Evolutionary conservation across 23 red algal genomes (phyloP).

Genomic region (Chondrus crispus): DNA sequence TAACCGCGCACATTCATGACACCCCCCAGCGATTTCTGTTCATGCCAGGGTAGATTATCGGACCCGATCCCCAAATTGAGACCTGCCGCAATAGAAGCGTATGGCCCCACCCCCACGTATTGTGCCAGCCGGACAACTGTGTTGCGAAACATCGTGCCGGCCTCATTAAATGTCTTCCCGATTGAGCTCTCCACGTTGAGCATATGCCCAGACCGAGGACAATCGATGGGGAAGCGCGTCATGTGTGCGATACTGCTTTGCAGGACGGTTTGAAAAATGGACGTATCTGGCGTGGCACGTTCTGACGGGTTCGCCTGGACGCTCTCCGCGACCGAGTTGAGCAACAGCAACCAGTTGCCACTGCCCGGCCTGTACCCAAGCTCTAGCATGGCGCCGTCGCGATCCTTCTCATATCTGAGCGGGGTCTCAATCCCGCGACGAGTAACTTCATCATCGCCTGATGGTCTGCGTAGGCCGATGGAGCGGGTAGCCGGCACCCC

Average conservation of each 20-base stretch:
- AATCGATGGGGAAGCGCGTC: constrained; percentile 20
- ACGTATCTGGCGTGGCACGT: not conserved
- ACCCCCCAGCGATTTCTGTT: constrained; percentile 66
- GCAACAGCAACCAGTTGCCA: not conserved
- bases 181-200: constrained; percentile 11
- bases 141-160: constrained; percentile 20
- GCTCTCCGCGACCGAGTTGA: constrained; percentile 18
- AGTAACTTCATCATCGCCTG: too few relatives aligned
- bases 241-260: not conserved
- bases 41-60: constrained; percentile 63
- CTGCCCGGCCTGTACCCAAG: constrained; percentile 23
- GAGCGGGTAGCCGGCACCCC: too few relatives aligned
- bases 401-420: constrained; percentile 41
- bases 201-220: constrained; percentile 40
- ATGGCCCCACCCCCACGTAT: constrained; percentile 27
- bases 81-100: constrained; percentile 13
- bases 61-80: constrained; percentile 15
- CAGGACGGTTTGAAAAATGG: constrained; percentile 16
- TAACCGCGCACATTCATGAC: constrained; percentile 48
- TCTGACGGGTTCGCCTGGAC: constrained; percentile 28
- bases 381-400: constrained; percentile 36
- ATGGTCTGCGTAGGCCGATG: too few relatives aligned
- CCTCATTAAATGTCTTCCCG: not conserved
- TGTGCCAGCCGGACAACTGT: not conserved
- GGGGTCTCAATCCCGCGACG: not conserved